phyloP scores from a whole-genome alignment of 2,329 filamentous ascomycete species.

The Ceratocystis cubensis region DNA sequence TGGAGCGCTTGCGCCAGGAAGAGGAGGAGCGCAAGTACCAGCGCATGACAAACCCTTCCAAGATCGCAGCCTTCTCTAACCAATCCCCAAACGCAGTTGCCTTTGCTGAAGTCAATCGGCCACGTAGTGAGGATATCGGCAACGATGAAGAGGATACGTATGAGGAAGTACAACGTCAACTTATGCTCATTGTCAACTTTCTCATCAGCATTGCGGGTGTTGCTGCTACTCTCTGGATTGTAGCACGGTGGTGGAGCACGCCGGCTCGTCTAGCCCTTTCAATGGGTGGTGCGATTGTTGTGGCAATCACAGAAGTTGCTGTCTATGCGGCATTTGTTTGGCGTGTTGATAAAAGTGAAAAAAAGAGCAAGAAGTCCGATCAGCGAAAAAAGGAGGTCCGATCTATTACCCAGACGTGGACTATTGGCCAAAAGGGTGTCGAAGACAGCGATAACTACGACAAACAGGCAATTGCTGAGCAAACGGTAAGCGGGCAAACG shows the following conservation, averaged over 20 bases:
- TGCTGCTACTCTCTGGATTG: slow-evolving; percentile 65
- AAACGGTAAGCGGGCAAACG: background rate
- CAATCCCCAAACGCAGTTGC: slow-evolving; percentile 44
- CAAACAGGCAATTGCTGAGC: slow-evolving; percentile 16
- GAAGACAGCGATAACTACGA: slow-evolving; percentile 24
- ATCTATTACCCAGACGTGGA: slow-evolving; percentile 60
- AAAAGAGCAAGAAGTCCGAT: slow-evolving; percentile 40
- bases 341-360: slow-evolving; percentile 56
- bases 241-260: slow-evolving; percentile 61
- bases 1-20: slow-evolving; percentile 70
- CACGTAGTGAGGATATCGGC: slow-evolving; percentile 34
- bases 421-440: slow-evolving; percentile 36
- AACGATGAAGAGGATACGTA: slow-evolving; percentile 46
- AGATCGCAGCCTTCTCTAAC: slow-evolving; percentile 46
- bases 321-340: slow-evolving; percentile 66
- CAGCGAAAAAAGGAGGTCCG: slow-evolving; percentile 45
- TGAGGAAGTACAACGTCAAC: slow-evolving; percentile 68
- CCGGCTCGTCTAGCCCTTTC: slow-evolving; percentile 58
- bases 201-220: slow-evolving; percentile 73
- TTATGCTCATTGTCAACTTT: slow-evolving; percentile 80
- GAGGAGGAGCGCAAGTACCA: slow-evolving; percentile 75
- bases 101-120: slow-evolving; percentile 43
- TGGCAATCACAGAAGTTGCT: slow-evolving; percentile 63
- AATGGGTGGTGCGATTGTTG: slow-evolving; percentile 54
- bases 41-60: slow-evolving; percentile 56